Conservation (phyloP, 371 early-diverging fungal species). For the Paraphysoderma sedebokerense region DNA sequence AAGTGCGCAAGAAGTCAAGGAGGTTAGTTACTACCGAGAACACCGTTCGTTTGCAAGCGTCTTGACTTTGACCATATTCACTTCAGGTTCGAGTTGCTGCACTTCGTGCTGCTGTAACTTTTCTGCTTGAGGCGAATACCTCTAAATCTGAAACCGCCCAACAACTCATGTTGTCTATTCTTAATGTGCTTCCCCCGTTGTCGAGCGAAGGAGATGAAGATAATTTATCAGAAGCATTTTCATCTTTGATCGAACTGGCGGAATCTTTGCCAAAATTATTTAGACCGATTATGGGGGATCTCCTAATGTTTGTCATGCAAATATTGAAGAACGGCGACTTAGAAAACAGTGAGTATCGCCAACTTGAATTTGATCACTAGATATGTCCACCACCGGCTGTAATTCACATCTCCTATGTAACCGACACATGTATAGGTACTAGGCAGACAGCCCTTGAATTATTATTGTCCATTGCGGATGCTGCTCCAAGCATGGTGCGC, state of each 20-base stretch:
- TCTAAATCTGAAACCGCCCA: constrained; percentile 33
- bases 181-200: constrained; percentile 42
- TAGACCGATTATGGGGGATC: constrained; percentile 46
- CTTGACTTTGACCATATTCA: background rate
- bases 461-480: constrained; percentile 71
- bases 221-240: constrained; percentile 50
- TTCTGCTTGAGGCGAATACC: constrained; percentile 48
- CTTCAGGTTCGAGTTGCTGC: constrained; percentile 64
- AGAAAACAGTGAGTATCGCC: too few relatives aligned
- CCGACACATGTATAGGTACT: constrained; percentile 13
- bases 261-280: constrained; percentile 61
- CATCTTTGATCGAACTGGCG: constrained; percentile 74
- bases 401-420: background rate
- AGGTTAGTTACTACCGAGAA: background rate
- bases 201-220: constrained; percentile 41
- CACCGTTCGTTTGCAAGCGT: background rate
- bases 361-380: constrained; percentile 1
- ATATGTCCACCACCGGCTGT: constrained; percentile 36
- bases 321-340: constrained; percentile 51
- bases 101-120: constrained; percentile 66
- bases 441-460: constrained; percentile 80
- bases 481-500: constrained; percentile 63
- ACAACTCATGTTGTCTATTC: constrained; percentile 61
- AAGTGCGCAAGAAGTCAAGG: constrained; percentile 8
- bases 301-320: constrained; percentile 50